Base-by-base conservation (phyloP, 169 alveolate genomes). In the Theileria annulata region DNA sequence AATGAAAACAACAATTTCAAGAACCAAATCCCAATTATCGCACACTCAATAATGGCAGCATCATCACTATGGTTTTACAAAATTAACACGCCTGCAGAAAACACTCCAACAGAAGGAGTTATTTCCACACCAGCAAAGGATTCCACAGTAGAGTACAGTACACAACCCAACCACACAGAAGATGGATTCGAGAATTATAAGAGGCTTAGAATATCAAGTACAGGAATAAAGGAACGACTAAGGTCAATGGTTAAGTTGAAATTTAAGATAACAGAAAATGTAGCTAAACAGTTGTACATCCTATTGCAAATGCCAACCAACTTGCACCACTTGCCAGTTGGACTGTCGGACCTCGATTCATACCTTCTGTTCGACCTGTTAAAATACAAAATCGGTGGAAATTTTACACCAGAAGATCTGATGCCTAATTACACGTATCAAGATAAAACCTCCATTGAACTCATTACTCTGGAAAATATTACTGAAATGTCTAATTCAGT, bases 271-370 rank as follows among this genome's bases (percentile, higher is more conserved):
- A 49, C 77, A 8, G 51, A n/a, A 13, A 56, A 37, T 13, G 30
- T 63, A 3, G 49, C 74, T 35, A 74, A 81, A 51, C 82, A 81
- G 28, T 33, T 64, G 35, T 81, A 60, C 28, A 28, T 77, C 9
- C 51, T 81, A 23, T 19, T 75, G 37, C 88, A 81, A 54, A 75
- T 81, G 23, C 88, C 83, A 0, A 23, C 42, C 2, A 81, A 81
- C 27, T 5, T 81, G 21, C 66, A 77, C 25, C 49, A 42, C 2
- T 35, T 81, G 28, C 88, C 88, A 25, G 75, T 54, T 56, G 84
- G 77, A 2, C 33, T 81, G 47, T 72, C 85, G 10, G 85, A 75
- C 12, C 27, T 81, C 8, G 78, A 81, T 23, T 19, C 72, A 2
- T 81, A 81, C 66, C 67, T 81, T 47, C 73, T 56, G 31, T 13